These are phyloP conservation scores for Arthrobotrys pseudoclavata DNA, from an alignment of 2,329 filamentous ascomycete genomes.

Conservation along the genomic window DNA sequence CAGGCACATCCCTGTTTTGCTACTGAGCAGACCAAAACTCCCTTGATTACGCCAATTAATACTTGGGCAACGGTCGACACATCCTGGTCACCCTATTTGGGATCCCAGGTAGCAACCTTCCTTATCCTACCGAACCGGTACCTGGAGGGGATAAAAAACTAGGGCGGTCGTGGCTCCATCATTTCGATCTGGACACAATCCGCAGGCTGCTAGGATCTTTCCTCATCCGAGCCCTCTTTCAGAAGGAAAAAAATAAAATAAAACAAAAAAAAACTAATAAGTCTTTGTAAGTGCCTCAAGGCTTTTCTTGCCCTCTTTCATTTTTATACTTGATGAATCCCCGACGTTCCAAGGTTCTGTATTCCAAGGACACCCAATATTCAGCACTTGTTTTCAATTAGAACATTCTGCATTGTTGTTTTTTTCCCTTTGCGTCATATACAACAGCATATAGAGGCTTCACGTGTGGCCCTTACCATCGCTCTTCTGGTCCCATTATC, in stretches of 20 bases:
- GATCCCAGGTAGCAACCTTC: slow-evolving; percentile 60
- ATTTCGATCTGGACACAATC: slow-evolving; percentile 59
- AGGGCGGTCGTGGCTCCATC: slow-evolving; percentile 59
- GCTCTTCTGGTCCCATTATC: slow-evolving; percentile 40
- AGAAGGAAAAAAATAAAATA: slow-evolving; percentile 49
- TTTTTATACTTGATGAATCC: slow-evolving; percentile 59
- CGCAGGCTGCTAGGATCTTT: slow-evolving; percentile 56
- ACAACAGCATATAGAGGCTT: slow-evolving; percentile 57
- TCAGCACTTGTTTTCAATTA: slow-evolving; percentile 56
- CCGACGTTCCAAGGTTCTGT: slow-evolving; percentile 50
- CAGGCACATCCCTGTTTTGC: slow-evolving; percentile 59
- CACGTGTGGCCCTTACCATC: slow-evolving; percentile 44
- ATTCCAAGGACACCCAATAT: slow-evolving; percentile 58
- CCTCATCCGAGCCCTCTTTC: slow-evolving; percentile 59
- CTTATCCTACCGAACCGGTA: slow-evolving; percentile 59
- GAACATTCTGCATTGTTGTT: slow-evolving; percentile 58
- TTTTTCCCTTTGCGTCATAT: slow-evolving; percentile 58
- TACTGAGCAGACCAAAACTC: slow-evolving; percentile 55
- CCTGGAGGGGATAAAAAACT: slow-evolving; percentile 58
- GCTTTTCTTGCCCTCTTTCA: slow-evolving; percentile 59
- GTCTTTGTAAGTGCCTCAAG: slow-evolving; percentile 57
- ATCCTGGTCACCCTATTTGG: slow-evolving; percentile 59
- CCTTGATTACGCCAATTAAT: slow-evolving; percentile 60
- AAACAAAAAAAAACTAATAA: slow-evolving; percentile 54
- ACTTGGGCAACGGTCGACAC: slow-evolving; percentile 53